These are phyloP conservation scores for Hirsutella rhossiliensis DNA, from an alignment of 2,329 filamentous ascomycete genomes.

Conservation along the genomic window DNA sequence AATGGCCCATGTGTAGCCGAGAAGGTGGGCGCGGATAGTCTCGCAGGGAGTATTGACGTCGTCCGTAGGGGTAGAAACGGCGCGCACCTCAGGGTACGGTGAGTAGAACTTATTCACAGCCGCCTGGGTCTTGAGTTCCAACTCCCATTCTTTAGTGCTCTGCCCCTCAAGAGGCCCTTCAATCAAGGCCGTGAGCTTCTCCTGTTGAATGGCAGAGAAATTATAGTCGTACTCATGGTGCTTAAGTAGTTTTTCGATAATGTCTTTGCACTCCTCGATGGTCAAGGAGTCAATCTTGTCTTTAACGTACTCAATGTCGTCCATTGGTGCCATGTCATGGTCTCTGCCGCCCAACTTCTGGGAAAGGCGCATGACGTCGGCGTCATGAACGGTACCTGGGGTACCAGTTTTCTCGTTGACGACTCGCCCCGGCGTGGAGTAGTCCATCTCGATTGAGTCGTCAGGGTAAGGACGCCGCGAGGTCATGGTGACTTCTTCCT, in stretches of 20 bases:
- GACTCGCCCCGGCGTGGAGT: neutral
- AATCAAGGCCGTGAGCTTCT: slow-evolving; percentile 8
- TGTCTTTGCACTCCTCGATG: slow-evolving; percentile 9
- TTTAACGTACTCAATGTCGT: slow-evolving; percentile 13
- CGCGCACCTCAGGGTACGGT: slow-evolving; percentile 15
- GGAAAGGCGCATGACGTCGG: slow-evolving; percentile 3
- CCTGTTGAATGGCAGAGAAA: slow-evolving; percentile 7
- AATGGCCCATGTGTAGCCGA: slow-evolving; percentile 15
- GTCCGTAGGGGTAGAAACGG: slow-evolving; percentile 14
- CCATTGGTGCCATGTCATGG: slow-evolving; percentile 9
- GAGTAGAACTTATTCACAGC: slow-evolving; percentile 10
- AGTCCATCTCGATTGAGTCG: neutral
- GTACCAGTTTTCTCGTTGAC: neutral
- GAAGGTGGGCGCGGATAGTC: slow-evolving; percentile 14
- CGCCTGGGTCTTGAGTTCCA: slow-evolving; percentile 8
- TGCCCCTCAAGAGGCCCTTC: slow-evolving; percentile 8
- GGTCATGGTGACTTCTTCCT: neutral
- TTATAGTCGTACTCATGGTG: slow-evolving; percentile 14
- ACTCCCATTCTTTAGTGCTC: slow-evolving; percentile 6
- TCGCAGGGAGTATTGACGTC: slow-evolving; percentile 14
- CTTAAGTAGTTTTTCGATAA: slow-evolving; percentile 8
- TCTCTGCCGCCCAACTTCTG: slow-evolving; percentile 7
- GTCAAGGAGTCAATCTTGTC: slow-evolving; percentile 10
- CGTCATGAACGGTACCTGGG: neutral
- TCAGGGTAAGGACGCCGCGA: neutral